Evolutionary conservation across 257 asterid genomes (phyloP), one percentile per base, ranked within the genome.

Genomic region (Echium plantagineum): DNA sequence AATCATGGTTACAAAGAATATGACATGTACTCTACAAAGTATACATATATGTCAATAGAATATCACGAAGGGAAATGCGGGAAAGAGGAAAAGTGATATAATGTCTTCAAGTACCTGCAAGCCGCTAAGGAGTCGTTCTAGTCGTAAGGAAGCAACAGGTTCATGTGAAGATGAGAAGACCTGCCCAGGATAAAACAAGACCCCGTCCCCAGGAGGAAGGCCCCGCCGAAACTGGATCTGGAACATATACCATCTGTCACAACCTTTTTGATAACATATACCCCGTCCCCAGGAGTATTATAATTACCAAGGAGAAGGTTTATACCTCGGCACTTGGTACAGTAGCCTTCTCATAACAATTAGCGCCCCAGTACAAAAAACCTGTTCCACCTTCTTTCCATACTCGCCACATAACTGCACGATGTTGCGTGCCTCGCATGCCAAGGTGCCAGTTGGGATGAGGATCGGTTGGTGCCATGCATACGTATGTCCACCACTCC

Each of bases 401-500:
- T 10, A 86, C 94, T 6, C 97, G 97, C 97, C 96, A 86, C 97
- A 93, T 86, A 51, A 89, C 99, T 7, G 97, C 97, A 69, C 96
- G 90, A 74, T 93, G 99, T 61, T 89, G 99, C 20, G 97, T 89
- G 62, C 97, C 99, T 77, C 94, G 77, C 99, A 93, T 93, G 52
- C 99, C 99, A 57, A 93, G 79, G 79, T 93, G 97, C 99, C 97
- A 89, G 69, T 89, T 93, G 46, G 99, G 96, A 71, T 89, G 99
- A 73, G 99, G 99, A 77, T 89, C 97, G 49, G 97, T 72, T 57
- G 99, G 99, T 46, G 95, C 99, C 88, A 93, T 72, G 86, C 97
- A 93, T 59, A 93, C 95, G 69, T 93, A 93, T 21, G 99, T 86
- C 99, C 99, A 93, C 99, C 99, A 93, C 75, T 93, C 97, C 99